Conservation (phyloP, 345 rosid genomes). For the Hibiscus tridactylites region DNA sequence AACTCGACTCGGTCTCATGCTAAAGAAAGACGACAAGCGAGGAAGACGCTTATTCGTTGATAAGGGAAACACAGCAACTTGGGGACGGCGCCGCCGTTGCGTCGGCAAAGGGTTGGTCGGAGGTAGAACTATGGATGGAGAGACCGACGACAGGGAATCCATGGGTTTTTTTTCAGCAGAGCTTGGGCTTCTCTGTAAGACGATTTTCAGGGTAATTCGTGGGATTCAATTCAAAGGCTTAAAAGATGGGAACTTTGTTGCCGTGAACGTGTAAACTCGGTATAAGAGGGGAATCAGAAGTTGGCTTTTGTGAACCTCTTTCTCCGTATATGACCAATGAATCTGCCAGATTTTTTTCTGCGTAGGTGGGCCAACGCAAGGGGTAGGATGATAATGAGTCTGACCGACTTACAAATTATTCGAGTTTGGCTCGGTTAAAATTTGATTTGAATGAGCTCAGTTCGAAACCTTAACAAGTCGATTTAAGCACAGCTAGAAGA, state of each 20-base stretch:
- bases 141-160: constrained; percentile 66
- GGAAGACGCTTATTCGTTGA: constrained; percentile 16
- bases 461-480: too few relatives aligned
- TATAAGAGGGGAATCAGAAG: not conserved
- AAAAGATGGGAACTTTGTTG: not conserved
- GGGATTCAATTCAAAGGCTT: not conserved
- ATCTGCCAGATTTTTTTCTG: constrained; percentile 7
- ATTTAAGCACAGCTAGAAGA: too few relatives aligned
- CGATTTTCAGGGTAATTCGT: not conserved
- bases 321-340: not conserved
- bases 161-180: not conserved
- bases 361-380: not conserved
- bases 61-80: constrained; percentile 22
- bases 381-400: too few relatives aligned
- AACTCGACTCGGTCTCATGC: constrained; percentile 16
- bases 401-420: too few relatives aligned
- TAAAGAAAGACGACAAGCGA: constrained; percentile 23
- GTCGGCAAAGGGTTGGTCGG: constrained; percentile 30
- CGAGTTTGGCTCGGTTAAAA: too few relatives aligned
- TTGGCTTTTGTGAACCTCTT: constrained; percentile 4
- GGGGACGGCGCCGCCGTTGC: constrained; percentile 29
- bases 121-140: constrained; percentile 78
- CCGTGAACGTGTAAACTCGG: constrained; percentile 1
- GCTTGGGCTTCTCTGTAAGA: not conserved
- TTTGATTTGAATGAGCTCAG: too few relatives aligned